Conservation (phyloP, 139 green algal species). For the Chlorella ohadii region DNA sequence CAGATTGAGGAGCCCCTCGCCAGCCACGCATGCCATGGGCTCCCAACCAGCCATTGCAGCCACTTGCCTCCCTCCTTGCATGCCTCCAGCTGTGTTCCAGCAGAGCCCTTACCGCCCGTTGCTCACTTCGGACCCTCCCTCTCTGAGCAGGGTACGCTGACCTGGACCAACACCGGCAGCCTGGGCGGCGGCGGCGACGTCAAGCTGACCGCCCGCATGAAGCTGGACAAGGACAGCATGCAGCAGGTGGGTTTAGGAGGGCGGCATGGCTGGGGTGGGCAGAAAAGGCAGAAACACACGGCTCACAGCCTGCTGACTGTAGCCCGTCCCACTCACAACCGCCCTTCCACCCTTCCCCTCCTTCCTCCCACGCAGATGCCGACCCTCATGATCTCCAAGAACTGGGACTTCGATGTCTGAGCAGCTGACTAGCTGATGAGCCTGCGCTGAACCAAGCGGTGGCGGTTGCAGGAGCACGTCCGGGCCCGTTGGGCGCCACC, state of each 20-base stretch:
- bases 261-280: neutral
- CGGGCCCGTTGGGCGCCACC: too few relatives aligned
- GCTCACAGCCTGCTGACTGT: too few relatives aligned
- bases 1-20: too few relatives aligned
- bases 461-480: too few relatives aligned
- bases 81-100: too few relatives aligned
- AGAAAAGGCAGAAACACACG: neutral
- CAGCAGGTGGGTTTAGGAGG: slow-evolving; percentile 29
- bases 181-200: slow-evolving; percentile 40
- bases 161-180: slow-evolving; percentile 42
- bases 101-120: too few relatives aligned
- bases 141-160: slow-evolving; percentile 7
- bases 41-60: too few relatives aligned
- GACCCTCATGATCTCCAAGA: slow-evolving; percentile 40
- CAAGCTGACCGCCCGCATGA: slow-evolving; percentile 34
- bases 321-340: neutral
- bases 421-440: too few relatives aligned
- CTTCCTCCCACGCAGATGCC: slow-evolving; percentile 19
- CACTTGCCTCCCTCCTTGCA: too few relatives aligned
- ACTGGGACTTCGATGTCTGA: slow-evolving; percentile 33
- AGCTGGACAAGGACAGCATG: slow-evolving; percentile 37
- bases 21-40: too few relatives aligned
- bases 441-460: too few relatives aligned
- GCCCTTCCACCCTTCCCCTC: neutral
- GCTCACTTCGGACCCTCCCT: too few relatives aligned